phyloP scores from a whole-genome alignment of 352 stramenopile species.

The Globisporangium perplexum region DNA sequence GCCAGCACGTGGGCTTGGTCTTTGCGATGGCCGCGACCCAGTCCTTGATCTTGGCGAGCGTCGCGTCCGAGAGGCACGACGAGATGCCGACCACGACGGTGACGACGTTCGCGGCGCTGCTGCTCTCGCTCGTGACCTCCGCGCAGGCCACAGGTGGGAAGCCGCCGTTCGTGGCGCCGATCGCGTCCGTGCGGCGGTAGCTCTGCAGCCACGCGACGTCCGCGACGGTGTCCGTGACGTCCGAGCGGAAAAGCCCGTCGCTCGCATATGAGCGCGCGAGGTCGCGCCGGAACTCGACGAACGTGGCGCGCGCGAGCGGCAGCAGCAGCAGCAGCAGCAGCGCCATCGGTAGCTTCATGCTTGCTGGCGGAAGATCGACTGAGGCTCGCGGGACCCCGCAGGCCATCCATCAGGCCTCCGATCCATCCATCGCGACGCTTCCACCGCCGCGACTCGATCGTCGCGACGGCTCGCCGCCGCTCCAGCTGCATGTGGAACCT shows the following conservation, averaged over 20 bases:
- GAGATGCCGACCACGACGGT: slow-evolving; percentile 11
- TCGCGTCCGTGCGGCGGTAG: slow-evolving; percentile 2
- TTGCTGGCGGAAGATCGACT: neutral
- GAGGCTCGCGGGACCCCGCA: no score
- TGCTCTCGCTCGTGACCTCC: slow-evolving; percentile 7
- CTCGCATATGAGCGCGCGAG: slow-evolving; percentile 11
- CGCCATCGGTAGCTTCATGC: neutral
- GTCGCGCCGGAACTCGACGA: slow-evolving; percentile 13
- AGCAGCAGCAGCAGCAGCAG: neutral
- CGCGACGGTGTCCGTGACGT: slow-evolving; percentile 4
- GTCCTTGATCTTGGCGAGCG: slow-evolving; percentile 5
- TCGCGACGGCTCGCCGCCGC: no score
- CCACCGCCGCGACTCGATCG: no score
- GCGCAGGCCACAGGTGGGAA: slow-evolving; percentile 1
- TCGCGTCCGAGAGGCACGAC: slow-evolving; percentile 7
- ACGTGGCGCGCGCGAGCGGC: neutral
- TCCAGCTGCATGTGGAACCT: no score
- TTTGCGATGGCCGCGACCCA: slow-evolving; percentile 6
- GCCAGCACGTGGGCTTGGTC: slow-evolving; percentile 5
- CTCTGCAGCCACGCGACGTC: slow-evolving; percentile 12
- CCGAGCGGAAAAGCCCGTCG: slow-evolving; percentile 3
- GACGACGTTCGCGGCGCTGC: neutral
- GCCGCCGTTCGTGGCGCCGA: slow-evolving; percentile 4
- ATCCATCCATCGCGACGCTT: no score
- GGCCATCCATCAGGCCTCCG: no score